phyloP scores from a whole-genome alignment of 2,329 filamentous ascomycete genomes.

The Nemania abortiva region DNA sequence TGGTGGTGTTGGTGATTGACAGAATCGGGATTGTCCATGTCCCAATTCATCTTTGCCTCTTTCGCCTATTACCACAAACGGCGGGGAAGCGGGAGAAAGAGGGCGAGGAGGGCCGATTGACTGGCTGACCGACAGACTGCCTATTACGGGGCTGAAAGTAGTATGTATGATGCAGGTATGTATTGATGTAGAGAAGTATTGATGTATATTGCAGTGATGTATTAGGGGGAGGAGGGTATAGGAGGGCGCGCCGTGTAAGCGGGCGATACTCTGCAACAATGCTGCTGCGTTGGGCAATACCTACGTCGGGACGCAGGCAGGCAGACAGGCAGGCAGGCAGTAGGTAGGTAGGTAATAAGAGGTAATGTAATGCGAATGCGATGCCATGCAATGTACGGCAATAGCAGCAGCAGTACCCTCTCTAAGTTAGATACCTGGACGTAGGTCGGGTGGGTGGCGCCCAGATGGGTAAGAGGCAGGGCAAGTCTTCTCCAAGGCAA shows the following conservation, averaged over 20 bases:
- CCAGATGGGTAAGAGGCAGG: too few relatives aligned
- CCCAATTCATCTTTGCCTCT: slow-evolving; percentile 34
- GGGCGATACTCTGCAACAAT: slow-evolving; percentile 16
- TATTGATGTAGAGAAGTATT: too few relatives aligned
- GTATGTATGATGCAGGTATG: slow-evolving; percentile 8
- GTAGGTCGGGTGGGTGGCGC: background rate
- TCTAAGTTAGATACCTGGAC: background rate
- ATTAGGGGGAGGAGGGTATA: background rate
- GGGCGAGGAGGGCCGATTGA: slow-evolving; percentile 3
- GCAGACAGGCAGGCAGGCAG: background rate
- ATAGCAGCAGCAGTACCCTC: background rate
- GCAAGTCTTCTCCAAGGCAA: background rate
- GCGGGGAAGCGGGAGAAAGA: slow-evolving; percentile 28
- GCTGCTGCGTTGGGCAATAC: slow-evolving; percentile 21
- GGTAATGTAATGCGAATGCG: slow-evolving; percentile 7
- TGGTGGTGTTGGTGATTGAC: slow-evolving; percentile 2
- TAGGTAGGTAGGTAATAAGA: background rate
- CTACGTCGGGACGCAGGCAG: background rate
- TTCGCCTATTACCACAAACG: slow-evolving; percentile 31
- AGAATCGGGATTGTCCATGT: slow-evolving; percentile 23
- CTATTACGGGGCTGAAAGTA: slow-evolving; percentile 22
- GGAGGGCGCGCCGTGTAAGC: slow-evolving; percentile 27
- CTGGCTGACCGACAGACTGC: slow-evolving; percentile 12
- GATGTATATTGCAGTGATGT: background rate
- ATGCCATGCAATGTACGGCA: slow-evolving; percentile 9